These are phyloP conservation scores for Paramecium pentaurelia DNA, from an alignment of 73 alveolate genomes.

Conservation along the genomic window DNA sequence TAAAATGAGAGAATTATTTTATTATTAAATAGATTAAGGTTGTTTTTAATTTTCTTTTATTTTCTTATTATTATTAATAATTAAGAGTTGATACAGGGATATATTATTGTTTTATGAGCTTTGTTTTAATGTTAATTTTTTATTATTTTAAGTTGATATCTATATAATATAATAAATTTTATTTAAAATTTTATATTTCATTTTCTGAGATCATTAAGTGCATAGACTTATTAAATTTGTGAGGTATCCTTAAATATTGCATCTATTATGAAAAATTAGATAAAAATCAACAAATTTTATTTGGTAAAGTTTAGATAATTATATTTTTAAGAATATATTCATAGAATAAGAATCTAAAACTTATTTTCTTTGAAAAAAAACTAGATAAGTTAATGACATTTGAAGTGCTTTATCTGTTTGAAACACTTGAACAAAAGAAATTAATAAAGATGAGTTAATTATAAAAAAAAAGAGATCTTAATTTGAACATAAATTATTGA, in stretches of 20 bases:
- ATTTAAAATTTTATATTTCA: too few species aligned
- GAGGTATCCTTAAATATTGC: constrained; percentile 68
- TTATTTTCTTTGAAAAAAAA: constrained; percentile 21
- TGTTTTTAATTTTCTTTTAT: too few species aligned
- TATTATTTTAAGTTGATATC: too few species aligned
- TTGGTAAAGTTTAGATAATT: background rate
- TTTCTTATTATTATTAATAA: too few species aligned
- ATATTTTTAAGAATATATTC: background rate
- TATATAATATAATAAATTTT: too few species aligned
- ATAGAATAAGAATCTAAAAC: constrained; percentile 28
- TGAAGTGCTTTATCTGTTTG: background rate
- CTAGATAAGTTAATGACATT: background rate
- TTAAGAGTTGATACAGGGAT: too few species aligned
- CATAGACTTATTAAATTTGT: constrained; percentile 72
- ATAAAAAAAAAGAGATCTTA: constrained; percentile 37
- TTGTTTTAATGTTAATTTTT: too few species aligned
- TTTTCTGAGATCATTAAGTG: background rate
- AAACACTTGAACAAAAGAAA: constrained; percentile 12
- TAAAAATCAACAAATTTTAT: constrained; percentile 62
- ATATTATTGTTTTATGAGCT: too few species aligned
- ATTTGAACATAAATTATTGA: constrained; percentile 54
- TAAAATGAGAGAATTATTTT: too few species aligned
- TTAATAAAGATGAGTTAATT: background rate
- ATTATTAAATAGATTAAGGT: too few species aligned
- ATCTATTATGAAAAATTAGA: constrained; percentile 62